phyloP scores from a whole-genome alignment of 2,329 filamentous ascomycete genomes.

The Aureobasidium mangrovei region DNA sequence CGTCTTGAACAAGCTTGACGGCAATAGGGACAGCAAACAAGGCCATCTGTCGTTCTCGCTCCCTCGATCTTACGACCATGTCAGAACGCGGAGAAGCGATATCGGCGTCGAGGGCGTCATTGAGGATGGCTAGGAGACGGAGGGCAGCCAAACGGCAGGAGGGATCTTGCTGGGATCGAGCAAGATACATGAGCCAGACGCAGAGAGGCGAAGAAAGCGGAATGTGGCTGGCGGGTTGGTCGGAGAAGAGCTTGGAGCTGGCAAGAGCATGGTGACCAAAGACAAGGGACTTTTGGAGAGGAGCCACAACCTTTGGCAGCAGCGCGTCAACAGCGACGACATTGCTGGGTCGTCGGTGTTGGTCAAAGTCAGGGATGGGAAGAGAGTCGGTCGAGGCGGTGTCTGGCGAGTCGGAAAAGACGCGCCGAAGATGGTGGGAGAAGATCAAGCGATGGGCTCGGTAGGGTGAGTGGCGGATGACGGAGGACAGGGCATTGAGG shows the following conservation, averaged over 20 bases:
- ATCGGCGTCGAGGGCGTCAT: slow-evolving; percentile 27
- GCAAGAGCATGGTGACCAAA: slow-evolving; percentile 15
- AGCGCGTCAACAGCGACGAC: slow-evolving; percentile 6
- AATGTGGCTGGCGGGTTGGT: slow-evolving; percentile 23
- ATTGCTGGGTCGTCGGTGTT: not conserved
- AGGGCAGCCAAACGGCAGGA: slow-evolving; percentile 35
- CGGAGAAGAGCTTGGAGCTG: slow-evolving; percentile 5
- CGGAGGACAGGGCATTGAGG: slow-evolving; percentile 65
- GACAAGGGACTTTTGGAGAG: slow-evolving; percentile 14
- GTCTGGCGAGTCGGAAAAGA: slow-evolving; percentile 19
- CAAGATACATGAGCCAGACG: slow-evolving; percentile 40
- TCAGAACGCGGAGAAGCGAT: slow-evolving; percentile 27
- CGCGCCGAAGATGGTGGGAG: slow-evolving; percentile 38
- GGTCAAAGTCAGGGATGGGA: not conserved
- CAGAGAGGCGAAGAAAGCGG: slow-evolving; percentile 40
- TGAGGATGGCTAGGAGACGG: slow-evolving; percentile 30
- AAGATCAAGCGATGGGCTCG: slow-evolving; percentile 53
- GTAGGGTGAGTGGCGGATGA: slow-evolving; percentile 71
- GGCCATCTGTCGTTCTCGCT: slow-evolving; percentile 35
- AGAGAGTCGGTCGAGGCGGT: not conserved
- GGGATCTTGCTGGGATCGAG: slow-evolving; percentile 31
- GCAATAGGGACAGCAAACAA: slow-evolving; percentile 39
- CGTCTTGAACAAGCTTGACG: slow-evolving; percentile 39
- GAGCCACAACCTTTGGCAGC: slow-evolving; percentile 16
- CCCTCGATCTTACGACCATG: slow-evolving; percentile 24